phyloP scores from a whole-genome alignment of 2,329 filamentous ascomycete species.

The Trichoderma sp. region DNA sequence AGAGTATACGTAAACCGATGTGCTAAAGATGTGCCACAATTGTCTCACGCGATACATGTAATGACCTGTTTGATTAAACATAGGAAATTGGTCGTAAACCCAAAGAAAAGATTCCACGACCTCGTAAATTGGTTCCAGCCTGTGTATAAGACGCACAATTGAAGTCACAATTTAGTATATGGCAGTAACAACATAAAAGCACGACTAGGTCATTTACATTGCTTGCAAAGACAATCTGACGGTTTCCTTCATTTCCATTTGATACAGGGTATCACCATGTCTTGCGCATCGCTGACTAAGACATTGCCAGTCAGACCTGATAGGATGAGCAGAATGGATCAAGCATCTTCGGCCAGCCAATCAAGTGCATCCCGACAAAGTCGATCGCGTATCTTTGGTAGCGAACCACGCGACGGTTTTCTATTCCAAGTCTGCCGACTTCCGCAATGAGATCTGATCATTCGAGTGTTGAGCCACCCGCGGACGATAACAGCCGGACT shows the following conservation, averaged over 20 bases:
- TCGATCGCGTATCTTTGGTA: background rate
- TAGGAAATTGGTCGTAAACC: background rate
- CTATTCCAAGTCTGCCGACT: background rate
- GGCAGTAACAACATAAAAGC: background rate
- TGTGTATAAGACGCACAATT: background rate
- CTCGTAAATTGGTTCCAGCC: background rate
- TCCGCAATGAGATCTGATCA: background rate
- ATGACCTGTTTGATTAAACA: background rate
- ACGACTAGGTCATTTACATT: background rate
- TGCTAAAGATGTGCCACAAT: background rate
- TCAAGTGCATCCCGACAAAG: background rate
- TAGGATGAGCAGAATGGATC: background rate
- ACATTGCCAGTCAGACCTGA: background rate
- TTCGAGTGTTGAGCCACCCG: background rate
- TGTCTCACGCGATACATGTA: too few relatives aligned
- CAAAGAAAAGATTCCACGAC: background rate
- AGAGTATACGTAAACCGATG: background rate
- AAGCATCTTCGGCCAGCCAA: background rate
- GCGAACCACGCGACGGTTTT: background rate
- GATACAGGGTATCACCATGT: background rate
- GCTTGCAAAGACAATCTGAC: background rate
- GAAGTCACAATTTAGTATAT: rapidly evolving
- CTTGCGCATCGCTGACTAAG: background rate
- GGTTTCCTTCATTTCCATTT: background rate
- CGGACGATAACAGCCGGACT: background rate